phyloP scores from a whole-genome alignment of 108 stramenopile genomes.

The Fistulifera pelliculosa region DNA sequence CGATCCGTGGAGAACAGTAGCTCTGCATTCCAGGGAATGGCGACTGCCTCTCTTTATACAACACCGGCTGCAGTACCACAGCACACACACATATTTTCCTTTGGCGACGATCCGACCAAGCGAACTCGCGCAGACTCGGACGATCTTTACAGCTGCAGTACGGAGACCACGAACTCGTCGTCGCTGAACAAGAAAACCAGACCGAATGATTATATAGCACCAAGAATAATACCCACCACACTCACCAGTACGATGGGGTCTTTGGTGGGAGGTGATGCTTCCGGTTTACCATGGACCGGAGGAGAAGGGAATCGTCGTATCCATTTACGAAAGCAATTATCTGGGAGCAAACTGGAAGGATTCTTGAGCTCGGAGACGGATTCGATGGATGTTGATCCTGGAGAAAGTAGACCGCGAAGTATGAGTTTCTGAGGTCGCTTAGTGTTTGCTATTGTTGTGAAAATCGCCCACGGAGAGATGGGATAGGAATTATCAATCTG shows the following conservation, averaged over 20 bases:
- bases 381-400: slow-evolving; percentile 1
- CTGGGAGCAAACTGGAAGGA: slow-evolving; percentile 1
- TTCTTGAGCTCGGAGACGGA: neutral
- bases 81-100: no score
- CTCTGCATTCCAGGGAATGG: no score
- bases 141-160: no score
- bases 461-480: no score
- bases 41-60: no score
- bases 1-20: no score
- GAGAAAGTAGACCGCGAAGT: slow-evolving; percentile 1
- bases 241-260: slow-evolving; percentile 3
- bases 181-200: neutral
- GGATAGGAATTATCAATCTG: no score
- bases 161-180: no score
- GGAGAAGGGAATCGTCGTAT: neutral
- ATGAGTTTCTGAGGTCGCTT: slow-evolving; percentile 4
- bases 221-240: neutral
- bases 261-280: slow-evolving; percentile 1
- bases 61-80: no score
- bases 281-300: neutral
- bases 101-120: no score
- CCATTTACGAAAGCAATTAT: neutral
- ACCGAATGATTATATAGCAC: slow-evolving; percentile 2
- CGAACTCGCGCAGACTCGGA: no score
- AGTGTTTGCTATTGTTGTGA: no score